Evolutionary conservation across 1,139 yeast species (phyloP).

Genomic region (Pichia sp.): DNA sequence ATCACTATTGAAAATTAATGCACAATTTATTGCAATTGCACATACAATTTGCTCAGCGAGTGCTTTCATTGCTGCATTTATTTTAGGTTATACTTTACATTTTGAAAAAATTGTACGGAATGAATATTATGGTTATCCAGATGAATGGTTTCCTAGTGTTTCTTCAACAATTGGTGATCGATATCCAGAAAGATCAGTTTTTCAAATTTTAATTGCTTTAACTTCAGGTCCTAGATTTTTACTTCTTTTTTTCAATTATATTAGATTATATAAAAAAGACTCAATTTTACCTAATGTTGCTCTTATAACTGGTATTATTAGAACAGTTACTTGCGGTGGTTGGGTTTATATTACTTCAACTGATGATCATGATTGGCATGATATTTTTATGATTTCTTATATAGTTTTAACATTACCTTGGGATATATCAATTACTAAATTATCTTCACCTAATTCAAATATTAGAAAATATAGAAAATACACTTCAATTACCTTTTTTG

Average conservation of each 20-base stretch:
- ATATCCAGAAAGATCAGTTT: constrained; percentile 89
- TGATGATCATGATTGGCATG: constrained; percentile 95
- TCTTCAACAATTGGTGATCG: constrained; percentile 96
- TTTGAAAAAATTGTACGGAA: constrained; percentile 83
- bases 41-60: constrained; percentile 66
- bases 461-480: constrained; percentile 47
- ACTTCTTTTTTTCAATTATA: constrained; percentile 56
- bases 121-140: constrained; percentile 84
- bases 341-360: constrained; percentile 98
- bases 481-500: constrained; percentile 60
- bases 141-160: constrained; percentile 98
- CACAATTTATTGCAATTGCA: constrained; percentile 56
- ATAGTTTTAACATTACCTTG: constrained; percentile 88
- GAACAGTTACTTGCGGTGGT: constrained; percentile 96
- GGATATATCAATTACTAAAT: constrained; percentile 58
- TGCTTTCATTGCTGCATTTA: constrained; percentile 71
- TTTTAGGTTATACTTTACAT: constrained; percentile 68
- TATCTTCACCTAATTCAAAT: constrained; percentile 46
- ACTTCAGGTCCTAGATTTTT: constrained; percentile 86
- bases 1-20: constrained; percentile 40
- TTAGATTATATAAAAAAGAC: constrained; percentile 36
- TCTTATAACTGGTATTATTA: constrained; percentile 55
- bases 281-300: constrained; percentile 40
- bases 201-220: constrained; percentile 75
- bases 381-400: constrained; percentile 88